Evolutionary conservation across 257 asterid species (phyloP).

Genomic region (Ilex aquifolium): DNA sequence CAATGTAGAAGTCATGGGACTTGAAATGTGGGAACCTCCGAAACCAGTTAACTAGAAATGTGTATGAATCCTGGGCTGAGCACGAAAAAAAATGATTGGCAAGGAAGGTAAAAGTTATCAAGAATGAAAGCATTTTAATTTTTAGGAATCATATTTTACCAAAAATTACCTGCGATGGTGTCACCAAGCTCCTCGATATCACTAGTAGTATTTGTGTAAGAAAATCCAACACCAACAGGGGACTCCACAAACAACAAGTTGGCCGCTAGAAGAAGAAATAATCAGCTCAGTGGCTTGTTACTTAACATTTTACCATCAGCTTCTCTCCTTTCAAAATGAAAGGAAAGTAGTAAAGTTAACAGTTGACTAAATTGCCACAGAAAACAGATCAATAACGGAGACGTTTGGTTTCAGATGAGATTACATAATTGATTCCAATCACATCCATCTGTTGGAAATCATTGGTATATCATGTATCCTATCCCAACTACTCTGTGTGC

Average conservation of each 20-base stretch:
- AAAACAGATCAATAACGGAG: no score
- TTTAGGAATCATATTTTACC: no score
- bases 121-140: no score
- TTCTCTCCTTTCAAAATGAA: no score
- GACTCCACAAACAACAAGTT: constrained; percentile 78
- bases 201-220: constrained; percentile 69
- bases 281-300: neutral
- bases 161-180: constrained; percentile 42
- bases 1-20: constrained; percentile 68
- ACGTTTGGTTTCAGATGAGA: no score
- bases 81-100: neutral
- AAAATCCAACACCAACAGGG: constrained; percentile 91
- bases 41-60: constrained; percentile 71
- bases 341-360: no score
- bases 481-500: neutral
- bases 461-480: no score
- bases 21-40: constrained; percentile 73
- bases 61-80: constrained; percentile 73
- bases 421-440: neutral
- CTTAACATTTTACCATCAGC: no score
- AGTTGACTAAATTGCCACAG: no score
- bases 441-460: neutral
- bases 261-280: constrained; percentile 35
- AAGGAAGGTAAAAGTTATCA: no score
- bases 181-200: constrained; percentile 69